phyloP scores from a whole-genome alignment of 768 basidiomycete species.

The Phanerochaete sordida region DNA sequence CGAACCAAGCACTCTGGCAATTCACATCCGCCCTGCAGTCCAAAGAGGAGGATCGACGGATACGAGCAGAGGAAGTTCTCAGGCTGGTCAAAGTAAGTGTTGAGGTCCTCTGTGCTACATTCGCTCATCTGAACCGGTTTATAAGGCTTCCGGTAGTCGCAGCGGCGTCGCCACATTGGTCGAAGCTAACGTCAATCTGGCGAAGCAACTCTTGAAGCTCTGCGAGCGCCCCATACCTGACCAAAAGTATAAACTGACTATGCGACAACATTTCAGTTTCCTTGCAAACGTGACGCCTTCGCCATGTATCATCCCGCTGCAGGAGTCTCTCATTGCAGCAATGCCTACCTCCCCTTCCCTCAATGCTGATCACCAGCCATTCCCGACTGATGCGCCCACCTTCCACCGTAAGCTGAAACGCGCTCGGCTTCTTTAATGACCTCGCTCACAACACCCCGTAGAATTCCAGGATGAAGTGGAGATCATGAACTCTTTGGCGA shows the following conservation, averaged over 20 bases:
- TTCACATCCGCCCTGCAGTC: slow-evolving; percentile 89
- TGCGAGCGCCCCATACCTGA: slow-evolving; percentile 47
- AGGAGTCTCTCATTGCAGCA: slow-evolving; percentile 85
- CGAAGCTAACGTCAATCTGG: slow-evolving; percentile 54
- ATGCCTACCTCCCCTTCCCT: slow-evolving; percentile 72
- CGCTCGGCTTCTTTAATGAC: neutral
- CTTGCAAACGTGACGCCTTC: slow-evolving; percentile 58
- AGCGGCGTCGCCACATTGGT: slow-evolving; percentile 52
- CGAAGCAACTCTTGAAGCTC: slow-evolving; percentile 62
- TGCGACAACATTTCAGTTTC: slow-evolving; percentile 50
- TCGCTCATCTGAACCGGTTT: too few species aligned
- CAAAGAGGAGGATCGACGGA: slow-evolving; percentile 55
- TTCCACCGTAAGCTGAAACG: slow-evolving; percentile 57
- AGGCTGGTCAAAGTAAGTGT: slow-evolving; percentile 52
- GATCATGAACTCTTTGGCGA: slow-evolving; percentile 88
- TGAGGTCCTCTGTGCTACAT: neutral
- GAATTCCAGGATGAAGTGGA: slow-evolving; percentile 82
- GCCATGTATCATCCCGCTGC: slow-evolving; percentile 81
- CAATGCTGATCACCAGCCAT: slow-evolving; percentile 71
- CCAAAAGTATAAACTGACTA: slow-evolving; percentile 38
- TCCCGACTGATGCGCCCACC: slow-evolving; percentile 70
- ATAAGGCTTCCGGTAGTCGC: too few species aligned
- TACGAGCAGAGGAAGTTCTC: slow-evolving; percentile 57
- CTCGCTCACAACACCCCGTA: slow-evolving; percentile 26
- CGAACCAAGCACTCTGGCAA: slow-evolving; percentile 90